A percentile compares a stretch with the other conserved stretches of the same genome.
Evolutionary conservation across 768 basidiomycete genomes (phyloP).

Genomic region (Termitomyces sp.): DNA sequence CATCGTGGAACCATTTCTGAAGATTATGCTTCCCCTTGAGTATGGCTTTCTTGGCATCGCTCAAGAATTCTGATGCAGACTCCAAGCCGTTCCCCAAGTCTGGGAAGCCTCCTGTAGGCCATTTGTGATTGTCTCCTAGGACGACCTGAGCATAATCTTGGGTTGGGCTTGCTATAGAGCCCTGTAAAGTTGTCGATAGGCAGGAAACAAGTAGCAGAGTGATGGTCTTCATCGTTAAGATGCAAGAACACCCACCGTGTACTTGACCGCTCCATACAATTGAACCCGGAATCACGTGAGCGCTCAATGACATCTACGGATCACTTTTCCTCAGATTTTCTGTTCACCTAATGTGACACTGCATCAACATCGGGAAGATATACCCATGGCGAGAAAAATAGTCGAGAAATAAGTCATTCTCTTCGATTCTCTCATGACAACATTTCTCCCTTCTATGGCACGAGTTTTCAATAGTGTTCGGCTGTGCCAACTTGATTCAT

Average conservation of each 20-base stretch:
- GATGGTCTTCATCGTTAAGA: conserved; percentile 14
- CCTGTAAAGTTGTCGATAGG: conserved; percentile 2
- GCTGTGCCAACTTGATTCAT: background rate
- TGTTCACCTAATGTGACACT: background rate
- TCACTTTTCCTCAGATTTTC: background rate
- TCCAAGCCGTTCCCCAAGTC: conserved; percentile 1
- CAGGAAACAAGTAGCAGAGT: conserved; percentile 10
- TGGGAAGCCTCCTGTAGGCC: background rate
- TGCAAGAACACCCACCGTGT: background rate
- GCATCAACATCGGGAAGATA: background rate
- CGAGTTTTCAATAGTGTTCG: too few species aligned
- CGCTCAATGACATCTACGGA: too few species aligned
- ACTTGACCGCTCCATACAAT: background rate
- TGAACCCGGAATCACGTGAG: background rate
- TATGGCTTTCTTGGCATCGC: conserved; percentile 37
- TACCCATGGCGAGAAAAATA: background rate
- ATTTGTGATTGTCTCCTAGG: conserved; percentile 26
- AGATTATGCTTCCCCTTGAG: conserved; percentile 41
- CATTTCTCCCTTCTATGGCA: background rate
- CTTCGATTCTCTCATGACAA: too few species aligned
- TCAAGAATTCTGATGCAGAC: conserved; percentile 30
- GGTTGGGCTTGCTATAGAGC: conserved; percentile 7
- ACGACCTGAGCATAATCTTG: conserved; percentile 35
- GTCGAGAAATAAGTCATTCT: too few species aligned
- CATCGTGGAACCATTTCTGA: conserved; percentile 59